Evolutionary conservation across 768 basidiomycete genomes (phyloP), one percentile per base, ranked within the genome.

Genomic region (Pholiota molesta): DNA sequence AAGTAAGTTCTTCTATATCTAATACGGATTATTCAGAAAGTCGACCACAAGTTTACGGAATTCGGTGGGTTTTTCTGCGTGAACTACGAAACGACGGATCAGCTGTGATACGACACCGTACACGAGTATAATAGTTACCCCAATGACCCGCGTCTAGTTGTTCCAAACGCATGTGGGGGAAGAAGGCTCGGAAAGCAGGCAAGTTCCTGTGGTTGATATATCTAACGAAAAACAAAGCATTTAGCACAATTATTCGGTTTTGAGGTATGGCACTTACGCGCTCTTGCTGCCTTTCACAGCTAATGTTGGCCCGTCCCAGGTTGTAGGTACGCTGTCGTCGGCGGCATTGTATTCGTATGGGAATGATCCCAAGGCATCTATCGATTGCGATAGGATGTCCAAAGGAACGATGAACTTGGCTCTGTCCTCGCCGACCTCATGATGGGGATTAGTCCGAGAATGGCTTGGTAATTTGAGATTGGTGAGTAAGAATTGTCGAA

Each of bases 401-500:
- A 96, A 72, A 0, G 95, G 94, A 31, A 97, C 78, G 13, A 86
- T 84, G 73, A 96, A 96, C 59, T 79, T 81, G n/a, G 71, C 68
- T 49, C 69, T 74, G 23, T 88, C 74, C 49, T 75, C 65, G 33
- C 69, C 57, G 11, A 42, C 45, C 4, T 55, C 57, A n/a, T 62
- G 61, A 26, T 65, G 63, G 5, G 31, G 40, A 1, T 61, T 61
- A 53, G 60, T 69, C 8, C 73, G 69, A 39, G 74, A 58, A 37
- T 63, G 67, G 52, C 66, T 63, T 2, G 77, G 73, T 31, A 82
- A 73, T 19, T 83, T 71, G 21, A 95, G 79, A 74, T 97, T 97
- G 13, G 95, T 96, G 35, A 97, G 77, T 21, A 97, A 80, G 77
- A 95, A 97, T 53, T 92, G 88, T 28, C 92, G 87, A 29, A 92